phyloP scores from a whole-genome alignment of 2,329 filamentous ascomycete species.

The Colletotrichum horii region DNA sequence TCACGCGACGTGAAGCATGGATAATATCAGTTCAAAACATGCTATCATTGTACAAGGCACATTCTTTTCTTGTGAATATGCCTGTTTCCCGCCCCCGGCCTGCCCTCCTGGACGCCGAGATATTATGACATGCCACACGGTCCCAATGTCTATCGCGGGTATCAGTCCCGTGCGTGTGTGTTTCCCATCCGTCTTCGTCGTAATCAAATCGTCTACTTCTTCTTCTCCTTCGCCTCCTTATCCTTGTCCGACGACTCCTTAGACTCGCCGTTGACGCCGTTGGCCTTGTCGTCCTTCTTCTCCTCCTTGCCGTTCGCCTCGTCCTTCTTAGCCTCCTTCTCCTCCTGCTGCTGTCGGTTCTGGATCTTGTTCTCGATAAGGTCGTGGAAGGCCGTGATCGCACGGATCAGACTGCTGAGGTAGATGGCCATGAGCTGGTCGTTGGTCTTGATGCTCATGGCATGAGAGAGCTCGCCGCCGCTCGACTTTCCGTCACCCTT shows the following conservation, averaged over 20 bases:
- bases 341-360: slow-evolving; percentile 95
- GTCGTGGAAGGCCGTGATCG: slow-evolving; percentile 98
- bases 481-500: slow-evolving; percentile 65
- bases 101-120: slow-evolving; percentile 20
- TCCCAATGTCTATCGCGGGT: slow-evolving; percentile 19
- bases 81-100: slow-evolving; percentile 3
- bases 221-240: slow-evolving; percentile 59
- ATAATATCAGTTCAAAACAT: slow-evolving; percentile 13
- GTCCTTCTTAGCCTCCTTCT: slow-evolving; percentile 87
- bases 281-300: slow-evolving; percentile 56
- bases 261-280: slow-evolving; percentile 43
- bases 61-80: slow-evolving; percentile 14
- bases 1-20: neutral
- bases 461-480: slow-evolving; percentile 87
- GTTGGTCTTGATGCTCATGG: slow-evolving; percentile 99
- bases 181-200: neutral
- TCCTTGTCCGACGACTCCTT: slow-evolving; percentile 56
- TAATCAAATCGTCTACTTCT: slow-evolving; percentile 35
- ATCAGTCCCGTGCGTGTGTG: slow-evolving; percentile 11
- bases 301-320: slow-evolving; percentile 66
- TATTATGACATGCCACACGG: slow-evolving; percentile 21
- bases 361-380: slow-evolving; percentile 99
- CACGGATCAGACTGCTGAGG: slow-evolving; percentile 92
- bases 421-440: slow-evolving; percentile 99
- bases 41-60: slow-evolving; percentile 22